These are phyloP conservation scores for Phytophthora idaei DNA, from an alignment of 352 stramenopile species.

Conservation along the genomic window DNA sequence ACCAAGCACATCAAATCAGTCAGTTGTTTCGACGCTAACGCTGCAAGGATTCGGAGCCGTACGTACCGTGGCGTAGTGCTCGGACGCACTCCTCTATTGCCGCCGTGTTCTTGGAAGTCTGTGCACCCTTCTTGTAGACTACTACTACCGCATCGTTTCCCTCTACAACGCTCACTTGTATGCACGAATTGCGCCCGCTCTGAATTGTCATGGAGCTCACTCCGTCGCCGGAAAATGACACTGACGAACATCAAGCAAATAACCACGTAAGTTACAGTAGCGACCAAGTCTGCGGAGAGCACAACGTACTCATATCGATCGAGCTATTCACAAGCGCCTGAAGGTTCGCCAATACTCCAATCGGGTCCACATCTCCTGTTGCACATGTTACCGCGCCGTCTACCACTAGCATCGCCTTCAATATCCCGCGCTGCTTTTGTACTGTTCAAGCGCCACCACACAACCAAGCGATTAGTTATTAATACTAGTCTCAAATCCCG, in stretches of 20 bases:
- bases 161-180: constrained; percentile 88
- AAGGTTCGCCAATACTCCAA: constrained; percentile 91
- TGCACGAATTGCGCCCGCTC: constrained; percentile 81
- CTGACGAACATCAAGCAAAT: constrained; percentile 32
- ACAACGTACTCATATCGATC: constrained; percentile 82
- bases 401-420: constrained; percentile 90
- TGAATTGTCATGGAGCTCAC: constrained; percentile 90
- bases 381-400: constrained; percentile 83
- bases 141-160: constrained; percentile 78
- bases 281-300: background rate
- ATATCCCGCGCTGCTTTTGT: constrained; percentile 87
- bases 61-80: constrained; percentile 78
- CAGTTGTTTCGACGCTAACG: background rate
- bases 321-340: constrained; percentile 87
- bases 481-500: background rate
- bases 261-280: constrained; percentile 4
- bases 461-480: constrained; percentile 7
- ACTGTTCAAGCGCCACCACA: constrained; percentile 44
- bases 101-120: constrained; percentile 66
- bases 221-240: constrained; percentile 82
- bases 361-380: constrained; percentile 89
- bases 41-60: constrained; percentile 1
- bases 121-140: constrained; percentile 85
- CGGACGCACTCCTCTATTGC: constrained; percentile 84
- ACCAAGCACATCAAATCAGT: background rate